Conservation (phyloP, 1,284 basidiomycete species). For the Cutaneotrichosporon spelunceum region DNA sequence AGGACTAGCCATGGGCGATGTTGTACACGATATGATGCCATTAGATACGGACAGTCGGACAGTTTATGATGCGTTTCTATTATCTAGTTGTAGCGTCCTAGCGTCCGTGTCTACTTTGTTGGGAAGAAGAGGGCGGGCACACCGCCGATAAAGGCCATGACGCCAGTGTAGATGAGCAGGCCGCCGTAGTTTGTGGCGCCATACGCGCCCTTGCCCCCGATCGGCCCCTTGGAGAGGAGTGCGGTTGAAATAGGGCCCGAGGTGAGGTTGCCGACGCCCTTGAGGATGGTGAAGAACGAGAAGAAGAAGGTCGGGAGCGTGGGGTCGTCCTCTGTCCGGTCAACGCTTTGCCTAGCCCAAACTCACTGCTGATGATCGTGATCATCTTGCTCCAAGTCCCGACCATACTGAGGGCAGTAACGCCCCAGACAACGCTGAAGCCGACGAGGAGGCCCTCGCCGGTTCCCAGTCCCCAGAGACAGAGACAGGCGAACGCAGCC, state of each 20-base stretch:
- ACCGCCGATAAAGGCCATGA: constrained; percentile 26
- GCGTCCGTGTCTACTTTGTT: constrained; percentile 11
- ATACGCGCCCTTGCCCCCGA: constrained; percentile 42
- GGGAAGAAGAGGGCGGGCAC: constrained; percentile 23
- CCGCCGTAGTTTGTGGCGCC: constrained; percentile 42
- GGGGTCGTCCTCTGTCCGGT: constrained; percentile 43
- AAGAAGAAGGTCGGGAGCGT: constrained; percentile 38
- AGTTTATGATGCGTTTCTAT: too few relatives aligned
- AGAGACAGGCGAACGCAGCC: constrained; percentile 39
- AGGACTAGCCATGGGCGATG: neutral
- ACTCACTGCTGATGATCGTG: constrained; percentile 36
- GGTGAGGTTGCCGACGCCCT: constrained; percentile 49
- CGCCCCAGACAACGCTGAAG: constrained; percentile 40
- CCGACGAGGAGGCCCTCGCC: constrained; percentile 30
- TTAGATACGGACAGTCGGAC: neutral
- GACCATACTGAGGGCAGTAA: constrained; percentile 37
- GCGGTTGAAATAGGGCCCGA: constrained; percentile 44
- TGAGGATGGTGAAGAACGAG: constrained; percentile 42
- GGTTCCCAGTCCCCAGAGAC: constrained; percentile 51
- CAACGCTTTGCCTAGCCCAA: neutral
- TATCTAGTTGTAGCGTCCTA: too few relatives aligned
- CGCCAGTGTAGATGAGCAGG: constrained; percentile 36
- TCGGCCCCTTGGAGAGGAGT: constrained; percentile 28
- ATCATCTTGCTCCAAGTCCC: constrained; percentile 43
- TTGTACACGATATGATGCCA: neutral